Evolutionary conservation across 306 rosid species (phyloP).

Genomic region (Gynostemma pentaphyllum): DNA sequence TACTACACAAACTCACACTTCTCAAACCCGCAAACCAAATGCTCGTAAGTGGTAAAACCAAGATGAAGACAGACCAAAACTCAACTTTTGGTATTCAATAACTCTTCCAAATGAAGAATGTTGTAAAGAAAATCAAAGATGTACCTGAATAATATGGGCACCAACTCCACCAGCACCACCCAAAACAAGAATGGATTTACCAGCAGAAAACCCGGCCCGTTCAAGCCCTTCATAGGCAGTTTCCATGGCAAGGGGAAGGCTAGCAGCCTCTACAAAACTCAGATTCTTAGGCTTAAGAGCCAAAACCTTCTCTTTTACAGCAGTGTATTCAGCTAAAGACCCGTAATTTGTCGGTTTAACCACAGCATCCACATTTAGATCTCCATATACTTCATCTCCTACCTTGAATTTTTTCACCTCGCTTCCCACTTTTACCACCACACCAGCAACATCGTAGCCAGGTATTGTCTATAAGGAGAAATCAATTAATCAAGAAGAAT

Average conservation of each 20-base stretch:
- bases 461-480: slow-evolving; percentile 42
- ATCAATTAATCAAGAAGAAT: neutral
- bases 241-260: slow-evolving; percentile 48
- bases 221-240: slow-evolving; percentile 62
- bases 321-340: slow-evolving; percentile 58
- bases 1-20: no score
- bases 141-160: slow-evolving; percentile 43
- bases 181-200: slow-evolving; percentile 44
- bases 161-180: slow-evolving; percentile 84
- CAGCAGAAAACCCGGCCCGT: slow-evolving; percentile 27
- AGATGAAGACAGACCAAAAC: no score
- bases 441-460: slow-evolving; percentile 56
- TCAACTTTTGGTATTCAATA: no score
- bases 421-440: slow-evolving; percentile 48
- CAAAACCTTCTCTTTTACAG: slow-evolving; percentile 38
- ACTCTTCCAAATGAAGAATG: no score
- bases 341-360: slow-evolving; percentile 25
- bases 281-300: slow-evolving; percentile 52
- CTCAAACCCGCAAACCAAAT: no score
- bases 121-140: no score
- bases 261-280: slow-evolving; percentile 63
- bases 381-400: slow-evolving; percentile 60
- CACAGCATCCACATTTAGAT: slow-evolving; percentile 27
- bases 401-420: slow-evolving; percentile 43
- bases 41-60: no score